Conservation (phyloP, 108 stramenopile genomes). For the Poteriospumella lacustris region DNA sequence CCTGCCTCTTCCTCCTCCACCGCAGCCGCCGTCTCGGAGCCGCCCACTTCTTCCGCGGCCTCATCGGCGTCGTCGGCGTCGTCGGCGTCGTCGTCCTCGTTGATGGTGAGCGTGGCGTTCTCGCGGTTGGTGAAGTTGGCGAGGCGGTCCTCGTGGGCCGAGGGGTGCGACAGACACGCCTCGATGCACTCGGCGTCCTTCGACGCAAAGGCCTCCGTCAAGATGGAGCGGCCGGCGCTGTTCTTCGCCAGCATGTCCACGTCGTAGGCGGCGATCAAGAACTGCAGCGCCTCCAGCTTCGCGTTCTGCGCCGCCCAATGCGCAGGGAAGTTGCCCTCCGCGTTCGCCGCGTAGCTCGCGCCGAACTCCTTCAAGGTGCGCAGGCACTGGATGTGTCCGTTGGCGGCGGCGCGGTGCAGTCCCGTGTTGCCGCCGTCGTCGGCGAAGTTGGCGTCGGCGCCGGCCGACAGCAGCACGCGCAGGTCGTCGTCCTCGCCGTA, state of each 20-base stretch:
- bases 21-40: no score
- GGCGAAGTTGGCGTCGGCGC: not conserved
- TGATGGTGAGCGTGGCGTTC: no score
- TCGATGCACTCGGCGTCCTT: not conserved
- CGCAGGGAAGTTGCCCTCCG: constrained; percentile 6
- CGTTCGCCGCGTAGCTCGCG: not conserved
- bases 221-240: not conserved
- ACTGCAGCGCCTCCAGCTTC: not conserved
- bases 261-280: not conserved
- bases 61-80: no score
- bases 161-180: constrained; percentile 6
- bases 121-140: no score
- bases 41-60: no score
- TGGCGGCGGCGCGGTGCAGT: constrained; percentile 17
- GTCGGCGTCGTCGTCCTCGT: no score
- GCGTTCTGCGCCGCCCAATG: constrained; percentile 27
- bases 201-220: constrained; percentile 22
- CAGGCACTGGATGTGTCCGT: constrained; percentile 12
- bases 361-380: not conserved
- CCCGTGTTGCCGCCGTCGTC: constrained; percentile 7
- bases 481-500: constrained; percentile 20
- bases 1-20: no score
- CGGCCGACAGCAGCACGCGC: not conserved
- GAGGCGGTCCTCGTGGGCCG: not conserved
- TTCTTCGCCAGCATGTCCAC: constrained; percentile 26